phyloP scores from a whole-genome alignment of 2,329 filamentous ascomycete species.

The Pseudonectria buxi region DNA sequence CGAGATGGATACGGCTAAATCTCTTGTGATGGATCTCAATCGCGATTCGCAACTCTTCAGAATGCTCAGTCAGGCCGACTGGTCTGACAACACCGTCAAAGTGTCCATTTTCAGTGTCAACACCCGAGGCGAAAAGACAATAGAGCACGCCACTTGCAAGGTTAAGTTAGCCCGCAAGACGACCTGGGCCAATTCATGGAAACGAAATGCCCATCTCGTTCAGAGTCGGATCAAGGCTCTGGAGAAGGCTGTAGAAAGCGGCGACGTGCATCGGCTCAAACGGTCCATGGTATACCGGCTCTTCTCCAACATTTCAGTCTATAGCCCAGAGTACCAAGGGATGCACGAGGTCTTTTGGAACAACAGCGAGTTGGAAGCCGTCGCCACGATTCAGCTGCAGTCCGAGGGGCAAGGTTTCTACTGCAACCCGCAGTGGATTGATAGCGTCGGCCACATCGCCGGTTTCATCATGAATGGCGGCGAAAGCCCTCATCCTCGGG shows the following conservation, averaged over 20 bases:
- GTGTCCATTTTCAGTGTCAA: conserved; percentile 18
- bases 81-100: conserved; percentile 8
- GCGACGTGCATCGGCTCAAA: conserved; percentile 15
- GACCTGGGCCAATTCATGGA: conserved; percentile 14
- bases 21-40: conserved; percentile 11
- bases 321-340: conserved; percentile 45
- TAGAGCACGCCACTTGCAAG: conserved; percentile 11
- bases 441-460: conserved; percentile 52
- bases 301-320: conserved; percentile 49
- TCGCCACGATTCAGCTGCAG: conserved; percentile 44
- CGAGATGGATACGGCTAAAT: conserved; percentile 13
- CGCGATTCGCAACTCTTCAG: conserved; percentile 11
- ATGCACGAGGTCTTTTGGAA: conserved; percentile 52
- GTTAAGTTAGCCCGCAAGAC: conserved; percentile 2
- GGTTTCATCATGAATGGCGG: conserved; percentile 56
- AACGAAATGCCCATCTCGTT: conserved; percentile 46
- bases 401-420: conserved; percentile 41
- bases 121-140: conserved; percentile 6
- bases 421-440: conserved; percentile 52
- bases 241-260: conserved; percentile 20
- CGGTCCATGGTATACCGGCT: conserved; percentile 54
- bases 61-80: conserved; percentile 9
- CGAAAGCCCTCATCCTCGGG: conserved; percentile 38
- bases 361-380: conserved; percentile 16
- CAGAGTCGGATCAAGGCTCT: conserved; percentile 54